Conservation (phyloP, 2,329 filamentous ascomycete genomes). For the Colletotrichum musicola region DNA sequence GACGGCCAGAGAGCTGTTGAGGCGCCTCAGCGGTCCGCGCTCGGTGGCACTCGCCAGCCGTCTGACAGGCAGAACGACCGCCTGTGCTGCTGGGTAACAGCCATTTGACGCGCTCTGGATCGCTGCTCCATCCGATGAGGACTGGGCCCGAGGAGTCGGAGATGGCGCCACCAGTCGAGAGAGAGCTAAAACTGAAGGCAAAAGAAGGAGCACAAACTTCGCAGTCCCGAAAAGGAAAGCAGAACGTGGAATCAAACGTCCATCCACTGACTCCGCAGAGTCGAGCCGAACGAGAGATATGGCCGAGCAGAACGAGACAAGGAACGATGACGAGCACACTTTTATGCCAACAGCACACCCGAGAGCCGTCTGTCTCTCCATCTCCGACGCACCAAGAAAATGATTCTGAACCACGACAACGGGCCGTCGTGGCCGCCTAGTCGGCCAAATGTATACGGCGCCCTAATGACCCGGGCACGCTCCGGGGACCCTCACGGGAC, state of each 20-base stretch:
- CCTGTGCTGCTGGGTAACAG: not conserved
- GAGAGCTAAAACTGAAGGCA: slow-evolving; percentile 4
- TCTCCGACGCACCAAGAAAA: slow-evolving; percentile 10
- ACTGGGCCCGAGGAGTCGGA: slow-evolving; percentile 11
- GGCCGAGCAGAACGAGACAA: not conserved
- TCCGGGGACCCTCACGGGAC: not conserved
- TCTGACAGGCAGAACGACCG: slow-evolving; percentile 15
- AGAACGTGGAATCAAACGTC: slow-evolving; percentile 1
- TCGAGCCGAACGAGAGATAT: not conserved
- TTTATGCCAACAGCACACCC: not conserved
- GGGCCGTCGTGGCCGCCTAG: not conserved
- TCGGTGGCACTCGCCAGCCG: slow-evolving; percentile 17
- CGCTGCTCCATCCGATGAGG: slow-evolving; percentile 10
- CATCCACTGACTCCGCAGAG: not conserved
- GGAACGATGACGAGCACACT: slow-evolving; percentile 32
- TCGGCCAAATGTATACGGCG: slow-evolving; percentile 8
- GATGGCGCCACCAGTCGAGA: slow-evolving; percentile 5
- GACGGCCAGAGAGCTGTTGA: slow-evolving; percentile 1
- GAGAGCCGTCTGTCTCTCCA: not conserved
- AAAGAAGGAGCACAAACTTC: slow-evolving; percentile 6
- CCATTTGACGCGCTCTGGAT: slow-evolving; percentile 4
- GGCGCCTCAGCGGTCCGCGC: slow-evolving; percentile 18
- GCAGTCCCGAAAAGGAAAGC: slow-evolving; percentile 19
- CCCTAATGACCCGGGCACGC: not conserved
- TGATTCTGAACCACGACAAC: slow-evolving; percentile 15